Evolutionary conservation across 2,329 filamentous ascomycete genomes (phyloP), one percentile per base, ranked within the genome.

Genomic region (Sporothrix curviconia): DNA sequence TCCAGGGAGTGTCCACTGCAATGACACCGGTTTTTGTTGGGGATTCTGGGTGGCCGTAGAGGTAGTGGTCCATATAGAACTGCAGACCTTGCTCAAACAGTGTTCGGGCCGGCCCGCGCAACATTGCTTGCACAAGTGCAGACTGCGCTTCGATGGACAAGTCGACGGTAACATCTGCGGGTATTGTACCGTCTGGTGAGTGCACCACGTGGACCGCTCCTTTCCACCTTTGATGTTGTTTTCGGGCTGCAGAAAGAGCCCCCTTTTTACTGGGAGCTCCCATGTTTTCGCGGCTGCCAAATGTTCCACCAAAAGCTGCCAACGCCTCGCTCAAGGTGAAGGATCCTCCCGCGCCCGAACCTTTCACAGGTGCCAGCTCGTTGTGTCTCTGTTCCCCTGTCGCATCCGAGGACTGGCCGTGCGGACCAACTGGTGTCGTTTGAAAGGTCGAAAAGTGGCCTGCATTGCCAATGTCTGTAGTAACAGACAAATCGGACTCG

Each of bases 11-110:
- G 12, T 61, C 40, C 4, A 28, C 14, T 7, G 67, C 68, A 4
- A 79, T 65, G 17, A 77, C 71, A 7, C 69, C 64, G 2, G 68
- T 60, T 2, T 66, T 70, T 44, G 64, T 70, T 14, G 77, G 76
- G 28, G 78, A 78, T 58, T 80, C 77, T 0, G 78, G 77, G 52
- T 78, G 76, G 15, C 77, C 76, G 51, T 80, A 67, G 2, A 81
- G 67, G 60, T 80, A 81, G 56, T 74, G 73, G 25, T 77, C 72
- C 58, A 80, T 64, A 62, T 78, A 81, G 63, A 81, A 81, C 30
- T 76, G 72, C 17, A 79, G 64, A 4, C 77, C 78, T 42, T 73
- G 73, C 32, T 81, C 76, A 19, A 75, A 71, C 3, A 74, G 63
- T 15, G 70, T 78, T 5, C 71, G 66, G n/a, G 69, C 66, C n/a